Conservation (phyloP, 1,284 basidiomycete genomes). For the Microbotryum lychnidis-dioicae region DNA sequence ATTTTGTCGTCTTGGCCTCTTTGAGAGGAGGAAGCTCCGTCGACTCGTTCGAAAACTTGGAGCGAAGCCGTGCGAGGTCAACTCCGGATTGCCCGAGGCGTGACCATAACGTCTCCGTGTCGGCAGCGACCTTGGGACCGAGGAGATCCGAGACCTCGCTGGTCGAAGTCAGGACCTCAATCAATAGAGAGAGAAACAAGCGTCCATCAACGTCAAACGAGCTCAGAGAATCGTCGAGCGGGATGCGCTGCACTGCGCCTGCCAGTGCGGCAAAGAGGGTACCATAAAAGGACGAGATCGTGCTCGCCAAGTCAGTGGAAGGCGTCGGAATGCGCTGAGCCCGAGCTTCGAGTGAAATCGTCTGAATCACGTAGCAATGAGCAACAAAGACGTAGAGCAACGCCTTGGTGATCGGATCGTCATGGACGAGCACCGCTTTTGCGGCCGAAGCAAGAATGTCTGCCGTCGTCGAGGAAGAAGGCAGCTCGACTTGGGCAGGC, state of each 20-base stretch:
- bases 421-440: conserved; percentile 8
- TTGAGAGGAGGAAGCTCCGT: conserved; percentile 12
- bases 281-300: conserved; percentile 19
- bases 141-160: conserved; percentile 18
- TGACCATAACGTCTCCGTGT: conserved; percentile 17
- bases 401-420: conserved; percentile 13
- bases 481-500: neutral
- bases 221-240: conserved; percentile 39
- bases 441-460: conserved; percentile 18
- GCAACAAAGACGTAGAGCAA: conserved; percentile 27
- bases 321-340: conserved; percentile 22
- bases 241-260: conserved; percentile 11
- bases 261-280: conserved; percentile 9
- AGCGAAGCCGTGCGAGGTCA: conserved; percentile 24
- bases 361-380: conserved; percentile 21
- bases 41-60: conserved; percentile 10
- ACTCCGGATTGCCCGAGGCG: conserved; percentile 8
- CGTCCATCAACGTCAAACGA: conserved; percentile 46
- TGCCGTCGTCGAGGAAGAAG: conserved; percentile 7
- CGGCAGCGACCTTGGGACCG: conserved; percentile 14
- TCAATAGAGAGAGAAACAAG: conserved; percentile 45
- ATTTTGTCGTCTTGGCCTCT: conserved; percentile 11
- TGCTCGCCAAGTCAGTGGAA: conserved; percentile 13
- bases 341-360: conserved; percentile 21
- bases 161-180: conserved; percentile 38